Evolutionary conservation across 2,329 filamentous ascomycete species (phyloP).

Genomic region (Ceratocystiopsis sp.): DNA sequence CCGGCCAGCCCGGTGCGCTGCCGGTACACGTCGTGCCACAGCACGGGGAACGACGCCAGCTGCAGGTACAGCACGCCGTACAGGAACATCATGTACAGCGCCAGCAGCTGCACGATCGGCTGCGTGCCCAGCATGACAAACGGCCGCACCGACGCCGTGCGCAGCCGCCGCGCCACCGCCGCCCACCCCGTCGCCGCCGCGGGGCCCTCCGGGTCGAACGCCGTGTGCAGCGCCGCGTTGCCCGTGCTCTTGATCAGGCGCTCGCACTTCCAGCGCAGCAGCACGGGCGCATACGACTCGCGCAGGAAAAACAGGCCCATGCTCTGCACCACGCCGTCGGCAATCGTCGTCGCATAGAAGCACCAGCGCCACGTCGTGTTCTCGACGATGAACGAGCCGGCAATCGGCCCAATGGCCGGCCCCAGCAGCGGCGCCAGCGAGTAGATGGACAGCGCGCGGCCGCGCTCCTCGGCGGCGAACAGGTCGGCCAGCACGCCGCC

Average conservation of each 20-base stretch:
- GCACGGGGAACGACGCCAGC: constrained; percentile 31
- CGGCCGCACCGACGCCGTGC: constrained; percentile 27
- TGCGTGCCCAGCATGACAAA: constrained; percentile 33
- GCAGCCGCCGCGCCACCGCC: constrained; percentile 12
- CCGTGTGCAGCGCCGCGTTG: constrained; percentile 28
- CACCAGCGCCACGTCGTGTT: constrained; percentile 52
- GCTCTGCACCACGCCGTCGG: constrained; percentile 35
- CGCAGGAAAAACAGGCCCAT: constrained; percentile 39
- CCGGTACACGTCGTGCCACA: constrained; percentile 22
- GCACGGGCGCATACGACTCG: constrained; percentile 16
- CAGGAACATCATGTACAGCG: constrained; percentile 25
- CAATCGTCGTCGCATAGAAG: constrained; percentile 46
- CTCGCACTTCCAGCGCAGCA: constrained; percentile 20
- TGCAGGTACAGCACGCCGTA: constrained; percentile 35
- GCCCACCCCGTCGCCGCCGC: not conserved
- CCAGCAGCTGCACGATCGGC: constrained; percentile 32
- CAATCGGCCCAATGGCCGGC: constrained; percentile 47
- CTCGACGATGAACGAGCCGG: constrained; percentile 47
- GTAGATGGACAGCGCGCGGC: constrained; percentile 23
- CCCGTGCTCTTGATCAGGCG: constrained; percentile 41
- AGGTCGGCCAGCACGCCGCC: constrained; percentile 31
- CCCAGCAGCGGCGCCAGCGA: constrained; percentile 38
- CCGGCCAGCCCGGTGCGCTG: constrained; percentile 17
- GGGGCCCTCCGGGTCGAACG: constrained; percentile 30
- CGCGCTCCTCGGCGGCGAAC: constrained; percentile 26